Conservation (phyloP, 257 asterid species). For the Solanum pimpinellifolium region DNA sequence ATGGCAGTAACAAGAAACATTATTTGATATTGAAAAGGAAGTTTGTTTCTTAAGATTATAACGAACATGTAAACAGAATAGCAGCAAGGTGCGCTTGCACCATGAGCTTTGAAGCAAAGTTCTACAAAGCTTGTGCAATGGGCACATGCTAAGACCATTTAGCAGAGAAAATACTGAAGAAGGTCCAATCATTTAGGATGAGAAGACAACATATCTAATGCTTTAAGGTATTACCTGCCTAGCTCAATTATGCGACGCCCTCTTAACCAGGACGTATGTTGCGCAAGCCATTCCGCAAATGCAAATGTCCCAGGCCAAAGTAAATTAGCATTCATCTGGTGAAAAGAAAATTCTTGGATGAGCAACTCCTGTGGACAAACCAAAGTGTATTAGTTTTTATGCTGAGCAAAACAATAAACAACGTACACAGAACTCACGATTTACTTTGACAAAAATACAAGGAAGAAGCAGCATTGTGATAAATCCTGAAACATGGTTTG, state of each 20-base stretch:
- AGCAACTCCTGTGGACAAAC: conserved; percentile 56
- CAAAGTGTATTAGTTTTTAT: neutral
- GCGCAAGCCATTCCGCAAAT: conserved; percentile 75
- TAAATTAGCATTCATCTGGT: conserved; percentile 82
- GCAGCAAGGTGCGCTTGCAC: neutral
- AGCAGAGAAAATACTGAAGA: neutral
- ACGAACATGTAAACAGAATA: neutral
- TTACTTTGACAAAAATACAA: neutral
- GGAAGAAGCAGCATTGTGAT: neutral
- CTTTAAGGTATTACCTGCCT: conserved; percentile 49
- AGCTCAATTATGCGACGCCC: conserved; percentile 63
- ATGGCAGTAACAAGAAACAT: neutral
- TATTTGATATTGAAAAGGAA: neutral
- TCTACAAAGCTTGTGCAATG: neutral
- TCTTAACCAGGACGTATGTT: conserved; percentile 43
- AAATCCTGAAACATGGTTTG: neutral
- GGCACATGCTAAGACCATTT: neutral
- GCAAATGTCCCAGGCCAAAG: conserved; percentile 98
- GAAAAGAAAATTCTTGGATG: conserved; percentile 76
- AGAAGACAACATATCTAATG: neutral
- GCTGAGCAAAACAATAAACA: neutral
- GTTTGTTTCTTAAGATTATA: neutral
- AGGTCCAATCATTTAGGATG: neutral
- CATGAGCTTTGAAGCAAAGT: neutral
- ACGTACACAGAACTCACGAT: neutral